Evolutionary conservation across 768 basidiomycete species (phyloP).

Genomic region (Pholiota microspora): DNA sequence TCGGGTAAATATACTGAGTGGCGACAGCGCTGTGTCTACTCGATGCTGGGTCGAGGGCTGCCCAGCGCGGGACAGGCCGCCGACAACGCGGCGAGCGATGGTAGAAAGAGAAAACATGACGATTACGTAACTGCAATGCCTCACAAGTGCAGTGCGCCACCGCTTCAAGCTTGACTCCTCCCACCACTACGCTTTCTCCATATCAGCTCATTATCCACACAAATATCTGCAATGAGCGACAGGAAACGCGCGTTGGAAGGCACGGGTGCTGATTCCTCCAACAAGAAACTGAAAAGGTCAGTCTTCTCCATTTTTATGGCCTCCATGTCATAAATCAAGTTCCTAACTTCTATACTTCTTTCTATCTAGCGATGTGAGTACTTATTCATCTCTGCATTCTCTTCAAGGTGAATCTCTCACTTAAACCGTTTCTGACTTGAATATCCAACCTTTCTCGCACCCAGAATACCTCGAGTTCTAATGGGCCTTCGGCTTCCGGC

Average conservation of each 20-base stretch:
- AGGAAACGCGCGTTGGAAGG: conserved; percentile 62
- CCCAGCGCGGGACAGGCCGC: conserved; percentile 13
- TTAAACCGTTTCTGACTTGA: conserved; percentile 51
- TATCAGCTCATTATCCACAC: neutral
- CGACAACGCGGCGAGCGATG: conserved; percentile 28
- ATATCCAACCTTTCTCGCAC: conserved; percentile 23
- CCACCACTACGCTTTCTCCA: no score
- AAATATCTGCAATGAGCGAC: conserved; percentile 53
- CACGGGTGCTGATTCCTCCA: conserved; percentile 34
- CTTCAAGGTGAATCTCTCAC: conserved; percentile 71
- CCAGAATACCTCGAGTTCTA: conserved; percentile 15
- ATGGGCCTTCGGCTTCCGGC: conserved; percentile 9
- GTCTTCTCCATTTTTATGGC: conserved; percentile 14
- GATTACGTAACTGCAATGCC: conserved; percentile 23
- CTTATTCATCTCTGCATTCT: conserved; percentile 12
- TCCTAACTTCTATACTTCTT: conserved; percentile 10
- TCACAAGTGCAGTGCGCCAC: neutral
- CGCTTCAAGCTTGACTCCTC: no score
- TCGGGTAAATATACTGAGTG: conserved; percentile 38
- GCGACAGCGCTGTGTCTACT: conserved; percentile 26
- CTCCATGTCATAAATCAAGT: conserved; percentile 5
- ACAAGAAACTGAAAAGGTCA: conserved; percentile 72
- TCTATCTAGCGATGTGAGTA: conserved; percentile 70
- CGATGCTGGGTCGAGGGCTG: conserved; percentile 19
- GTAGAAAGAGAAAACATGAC: conserved; percentile 45